Evolutionary conservation across 2,329 filamentous ascomycete genomes (phyloP).

Genomic region (Zalaria obscura): DNA sequence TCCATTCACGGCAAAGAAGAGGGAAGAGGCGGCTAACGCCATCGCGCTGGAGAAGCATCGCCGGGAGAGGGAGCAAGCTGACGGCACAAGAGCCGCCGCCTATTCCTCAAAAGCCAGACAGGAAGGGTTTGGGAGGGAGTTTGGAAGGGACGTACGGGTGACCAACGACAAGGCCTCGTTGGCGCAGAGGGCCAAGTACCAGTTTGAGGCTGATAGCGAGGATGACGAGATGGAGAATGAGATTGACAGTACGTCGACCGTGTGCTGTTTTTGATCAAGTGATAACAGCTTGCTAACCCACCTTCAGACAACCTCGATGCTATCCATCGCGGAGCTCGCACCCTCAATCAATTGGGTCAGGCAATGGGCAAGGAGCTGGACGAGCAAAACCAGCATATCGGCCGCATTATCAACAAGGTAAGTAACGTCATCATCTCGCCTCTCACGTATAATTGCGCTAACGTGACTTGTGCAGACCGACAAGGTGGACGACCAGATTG

Average conservation of each 20-base stretch:
- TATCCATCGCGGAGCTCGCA: conserved; percentile 46
- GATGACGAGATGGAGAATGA: conserved; percentile 46
- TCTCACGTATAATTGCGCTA: conserved; percentile 8
- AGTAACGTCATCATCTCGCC: not conserved
- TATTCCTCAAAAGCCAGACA: conserved; percentile 40
- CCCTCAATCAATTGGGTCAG: conserved; percentile 58
- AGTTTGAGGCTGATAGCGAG: conserved; percentile 62
- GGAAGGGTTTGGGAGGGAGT: conserved; percentile 48
- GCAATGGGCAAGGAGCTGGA: conserved; percentile 66
- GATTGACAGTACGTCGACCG: conserved; percentile 21
- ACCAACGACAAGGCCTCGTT: conserved; percentile 39
- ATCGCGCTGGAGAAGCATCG: conserved; percentile 53
- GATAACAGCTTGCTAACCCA: not conserved
- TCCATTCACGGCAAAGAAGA: conserved; percentile 52
- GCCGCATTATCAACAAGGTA: conserved; percentile 66
- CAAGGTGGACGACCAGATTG: conserved; percentile 66
- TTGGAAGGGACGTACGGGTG: conserved; percentile 29
- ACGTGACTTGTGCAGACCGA: conserved; percentile 43
- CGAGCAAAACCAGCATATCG: conserved; percentile 63
- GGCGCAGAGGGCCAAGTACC: conserved; percentile 56
- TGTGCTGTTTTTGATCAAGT: not conserved
- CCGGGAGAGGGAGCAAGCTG: conserved; percentile 40
- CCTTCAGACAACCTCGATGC: conserved; percentile 40
- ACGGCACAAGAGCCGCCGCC: conserved; percentile 41
- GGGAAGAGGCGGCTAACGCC: conserved; percentile 45